Base-by-base conservation (phyloP, 208 protist species). In the Trypanosoma boissoni region DNA sequence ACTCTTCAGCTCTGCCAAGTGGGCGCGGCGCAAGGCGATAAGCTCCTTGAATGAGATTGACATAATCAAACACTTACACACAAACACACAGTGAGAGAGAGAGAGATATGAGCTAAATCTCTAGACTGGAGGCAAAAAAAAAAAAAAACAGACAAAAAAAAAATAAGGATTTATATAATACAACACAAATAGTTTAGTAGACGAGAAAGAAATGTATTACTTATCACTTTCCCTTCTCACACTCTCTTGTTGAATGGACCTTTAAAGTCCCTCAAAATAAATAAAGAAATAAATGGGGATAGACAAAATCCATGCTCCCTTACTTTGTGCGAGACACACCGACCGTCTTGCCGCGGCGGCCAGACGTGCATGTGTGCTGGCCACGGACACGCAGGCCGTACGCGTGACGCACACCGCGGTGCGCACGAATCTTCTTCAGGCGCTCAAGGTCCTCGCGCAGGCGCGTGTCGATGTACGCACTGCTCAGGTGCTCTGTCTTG, bases 361-460 rank as follows among this genome's bases (percentile, higher is more conserved):
- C 98, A 54, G 98, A 99, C 42, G 98, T 99, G 96, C 99, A 99
- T 29, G 99, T 99, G 91, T 99, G 98, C 94, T 99, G 99, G 81
- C 99, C 99, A 81, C 99, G 95, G 63, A 99, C 98, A 67, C 96
- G 96, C 53, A 99, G 84, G 63, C 97, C 96, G 78, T 94, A 99
- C 69, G 89, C 86, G 88, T 99, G 99, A 74, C 99, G 95, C 44
- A 99, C 82, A 99, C 98, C 98, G 83, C 98, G 86, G 82, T 99
- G 95, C 45, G 84, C 83, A 53, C 96, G 87, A 68, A 99, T 99
- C 93, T 99, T 99, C 90, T 99, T 99, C 69, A 99, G 86, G 69
- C 98, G 88, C 92, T 99, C 98, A 41, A 99, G 81, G 75, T 99
- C 99, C 58, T 99, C 98, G 90, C 99, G 97, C 37, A 99, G 83